Evolutionary conservation across 768 basidiomycete genomes (phyloP).

Genomic region (Coprinopsis marcescibilis): DNA sequence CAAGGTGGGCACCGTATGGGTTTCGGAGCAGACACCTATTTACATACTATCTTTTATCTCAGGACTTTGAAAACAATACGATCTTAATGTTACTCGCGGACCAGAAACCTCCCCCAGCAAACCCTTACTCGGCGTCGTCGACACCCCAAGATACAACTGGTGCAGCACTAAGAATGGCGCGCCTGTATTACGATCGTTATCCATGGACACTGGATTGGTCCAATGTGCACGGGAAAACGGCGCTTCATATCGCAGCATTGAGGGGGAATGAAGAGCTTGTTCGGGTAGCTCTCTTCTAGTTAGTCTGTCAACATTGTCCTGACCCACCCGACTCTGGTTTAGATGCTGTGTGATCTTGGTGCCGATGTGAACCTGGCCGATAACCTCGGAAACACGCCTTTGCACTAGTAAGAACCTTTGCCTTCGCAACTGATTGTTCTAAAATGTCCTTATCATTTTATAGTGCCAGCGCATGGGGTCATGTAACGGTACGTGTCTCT

Average conservation of each 20-base stretch:
- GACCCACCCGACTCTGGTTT: constrained; percentile 3
- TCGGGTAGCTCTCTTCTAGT: constrained; percentile 65
- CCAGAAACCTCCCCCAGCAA: constrained; percentile 47
- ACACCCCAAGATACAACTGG: constrained; percentile 58
- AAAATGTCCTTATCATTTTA: constrained; percentile 11
- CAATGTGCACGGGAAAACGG: constrained; percentile 84
- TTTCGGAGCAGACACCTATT: constrained; percentile 1
- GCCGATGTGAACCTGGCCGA: constrained; percentile 90
- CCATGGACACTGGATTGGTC: constrained; percentile 89
- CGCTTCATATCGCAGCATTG: constrained; percentile 80
- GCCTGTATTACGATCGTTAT: constrained; percentile 81
- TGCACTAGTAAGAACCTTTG: constrained; percentile 73
- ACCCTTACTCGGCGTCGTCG: constrained; percentile 41
- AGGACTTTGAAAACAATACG: constrained; percentile 93
- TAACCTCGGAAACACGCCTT: constrained; percentile 84
- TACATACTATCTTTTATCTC: constrained; percentile 10
- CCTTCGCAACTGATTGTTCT: constrained; percentile 6
- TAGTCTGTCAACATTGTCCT: constrained; percentile 2
- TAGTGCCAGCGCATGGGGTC: constrained; percentile 87
- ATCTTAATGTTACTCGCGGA: constrained; percentile 92
- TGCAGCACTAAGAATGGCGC: constrained; percentile 80
- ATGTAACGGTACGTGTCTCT: constrained; percentile 56
- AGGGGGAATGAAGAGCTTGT: constrained; percentile 90
- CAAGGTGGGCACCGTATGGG: constrained; percentile 49
- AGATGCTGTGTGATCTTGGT: constrained; percentile 90